Evolutionary conservation across 495 filamentous ascomycete species (phyloP), one percentile per base, ranked within the genome.

Genomic region (Bombardia bombarda): DNA sequence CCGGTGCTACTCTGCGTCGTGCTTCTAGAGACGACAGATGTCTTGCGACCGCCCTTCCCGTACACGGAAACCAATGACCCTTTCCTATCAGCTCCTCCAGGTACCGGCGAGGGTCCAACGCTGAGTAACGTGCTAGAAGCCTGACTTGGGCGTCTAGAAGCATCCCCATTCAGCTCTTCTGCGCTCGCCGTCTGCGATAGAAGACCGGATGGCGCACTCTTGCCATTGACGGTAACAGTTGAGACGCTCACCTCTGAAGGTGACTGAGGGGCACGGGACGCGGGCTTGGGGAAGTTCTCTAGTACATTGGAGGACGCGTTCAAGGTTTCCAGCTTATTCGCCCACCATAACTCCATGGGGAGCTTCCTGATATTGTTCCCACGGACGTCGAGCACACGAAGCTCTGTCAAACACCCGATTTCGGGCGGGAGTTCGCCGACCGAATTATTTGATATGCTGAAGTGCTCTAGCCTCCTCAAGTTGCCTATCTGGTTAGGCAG

Each of bases 231-330:
- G 19, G 48, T 39, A 55, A 45, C 43, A 54, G 35, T 22, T 41
- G 40, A 39, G 49, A 38, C 48, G 43, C 47, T 20, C 48, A 51
- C 37, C 45, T 69, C 79, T 3, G 69, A 73, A 14, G 78, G 77
- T 20, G 78, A 51, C 43, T 77, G 70, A 3, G 83, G 79, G 14
- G 72, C 58, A 13, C 79, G 70, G 22, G 79, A 78, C 17, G 78
- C 78, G 33, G 80, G 86, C 49, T 94, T 96, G 0, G 92, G 92
- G 53, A 99, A 97, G 40, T 71, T 78, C 16, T 87, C 82, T 3
- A 99, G 66, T 8, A 96, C 77, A 51, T 99, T 99, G 7, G 92
- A 93, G 2, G 90, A 96, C 14, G 94, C 81, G 61, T 99, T 99
- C 36, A 99, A 73, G 0, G 84, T 87, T 57, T 95, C 88, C 42